phyloP scores from a whole-genome alignment of 2,329 filamentous ascomycete species.

The Trichoderma koningii region DNA sequence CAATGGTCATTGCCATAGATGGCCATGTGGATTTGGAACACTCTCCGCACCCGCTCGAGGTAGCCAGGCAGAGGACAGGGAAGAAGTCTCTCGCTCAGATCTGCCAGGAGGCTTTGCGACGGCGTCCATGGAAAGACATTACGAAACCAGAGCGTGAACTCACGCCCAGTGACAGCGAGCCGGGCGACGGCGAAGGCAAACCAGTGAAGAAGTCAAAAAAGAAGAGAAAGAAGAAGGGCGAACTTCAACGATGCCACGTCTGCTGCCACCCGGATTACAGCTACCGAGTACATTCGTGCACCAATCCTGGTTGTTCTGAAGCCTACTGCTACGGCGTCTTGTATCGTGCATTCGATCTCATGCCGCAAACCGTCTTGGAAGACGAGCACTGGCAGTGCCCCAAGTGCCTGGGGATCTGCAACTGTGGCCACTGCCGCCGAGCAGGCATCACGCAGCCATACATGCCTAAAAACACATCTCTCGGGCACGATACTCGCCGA shows the following conservation, averaged over 20 bases:
- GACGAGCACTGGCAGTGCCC: slow-evolving; percentile 85
- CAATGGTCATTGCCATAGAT: slow-evolving; percentile 73
- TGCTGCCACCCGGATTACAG: slow-evolving; percentile 77
- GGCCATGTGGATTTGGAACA: slow-evolving; percentile 64
- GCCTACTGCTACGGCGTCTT: slow-evolving; percentile 92
- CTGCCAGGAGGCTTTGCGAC: slow-evolving; percentile 84
- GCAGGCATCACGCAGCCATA: slow-evolving; percentile 71
- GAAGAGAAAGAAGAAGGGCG: slow-evolving; percentile 54
- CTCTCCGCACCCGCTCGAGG: slow-evolving; percentile 70
- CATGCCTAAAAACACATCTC: slow-evolving; percentile 79
- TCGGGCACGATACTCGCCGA: slow-evolving; percentile 88
- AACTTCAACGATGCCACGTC: slow-evolving; percentile 71
- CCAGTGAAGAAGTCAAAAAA: slow-evolving; percentile 63
- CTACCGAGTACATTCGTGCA: slow-evolving; percentile 85
- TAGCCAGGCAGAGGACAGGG: slow-evolving; percentile 65
- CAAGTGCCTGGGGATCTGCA: slow-evolving; percentile 82
- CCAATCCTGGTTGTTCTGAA: slow-evolving; percentile 65
- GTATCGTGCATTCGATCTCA: slow-evolving; percentile 87
- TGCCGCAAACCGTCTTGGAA: slow-evolving; percentile 81
- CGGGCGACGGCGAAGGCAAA: slow-evolving; percentile 62
- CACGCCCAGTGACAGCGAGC: slow-evolving; percentile 52
- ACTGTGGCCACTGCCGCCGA: slow-evolving; percentile 76
- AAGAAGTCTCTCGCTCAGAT: slow-evolving; percentile 87
- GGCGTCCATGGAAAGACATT: slow-evolving; percentile 80
- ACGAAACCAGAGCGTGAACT: slow-evolving; percentile 58